phyloP scores from a whole-genome alignment of 2,329 filamentous ascomycete genomes.

The Sclerotinia borealis region DNA sequence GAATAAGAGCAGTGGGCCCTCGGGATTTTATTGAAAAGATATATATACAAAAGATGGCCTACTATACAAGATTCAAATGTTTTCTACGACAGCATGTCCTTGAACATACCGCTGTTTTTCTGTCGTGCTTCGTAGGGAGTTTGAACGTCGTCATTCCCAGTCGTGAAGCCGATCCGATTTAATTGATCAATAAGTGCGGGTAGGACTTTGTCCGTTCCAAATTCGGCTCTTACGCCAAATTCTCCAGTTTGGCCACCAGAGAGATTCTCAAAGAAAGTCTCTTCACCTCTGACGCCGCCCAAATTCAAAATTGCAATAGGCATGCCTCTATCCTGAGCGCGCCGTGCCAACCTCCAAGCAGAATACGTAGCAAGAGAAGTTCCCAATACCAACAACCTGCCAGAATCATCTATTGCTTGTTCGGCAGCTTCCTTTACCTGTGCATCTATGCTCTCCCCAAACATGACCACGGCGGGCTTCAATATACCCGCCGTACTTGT shows the following conservation, averaged over 20 bases:
- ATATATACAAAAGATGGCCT: conserved; percentile 8
- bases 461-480: conserved; percentile 94
- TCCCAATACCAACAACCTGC: conserved; percentile 71
- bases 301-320: conserved; percentile 84
- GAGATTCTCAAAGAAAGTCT: conserved; percentile 58
- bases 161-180: conserved; percentile 25
- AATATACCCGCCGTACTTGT: conserved; percentile 69
- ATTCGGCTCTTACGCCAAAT: conserved; percentile 50
- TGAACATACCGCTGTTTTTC: conserved; percentile 40
- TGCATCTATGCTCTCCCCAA: conserved; percentile 77
- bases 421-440: conserved; percentile 72
- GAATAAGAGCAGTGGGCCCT: conserved; percentile 24
- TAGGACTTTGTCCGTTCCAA: conserved; percentile 51
- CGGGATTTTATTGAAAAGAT: conserved; percentile 29
- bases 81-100: conserved; percentile 52
- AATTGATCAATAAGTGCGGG: conserved; percentile 51
- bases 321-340: conserved; percentile 75
- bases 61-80: conserved; percentile 21
- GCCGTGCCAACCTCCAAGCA: conserved; percentile 82
- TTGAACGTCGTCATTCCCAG: conserved; percentile 29
- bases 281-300: conserved; percentile 75
- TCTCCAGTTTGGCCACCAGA: conserved; percentile 45
- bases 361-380: conserved; percentile 93
- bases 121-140: conserved; percentile 17
- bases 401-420: conserved; percentile 68